A percentile compares a stretch with the other conserved stretches of the same genome.
Conservation (phyloP, 768 basidiomycete genomes). For the Lentinula lateritia region DNA sequence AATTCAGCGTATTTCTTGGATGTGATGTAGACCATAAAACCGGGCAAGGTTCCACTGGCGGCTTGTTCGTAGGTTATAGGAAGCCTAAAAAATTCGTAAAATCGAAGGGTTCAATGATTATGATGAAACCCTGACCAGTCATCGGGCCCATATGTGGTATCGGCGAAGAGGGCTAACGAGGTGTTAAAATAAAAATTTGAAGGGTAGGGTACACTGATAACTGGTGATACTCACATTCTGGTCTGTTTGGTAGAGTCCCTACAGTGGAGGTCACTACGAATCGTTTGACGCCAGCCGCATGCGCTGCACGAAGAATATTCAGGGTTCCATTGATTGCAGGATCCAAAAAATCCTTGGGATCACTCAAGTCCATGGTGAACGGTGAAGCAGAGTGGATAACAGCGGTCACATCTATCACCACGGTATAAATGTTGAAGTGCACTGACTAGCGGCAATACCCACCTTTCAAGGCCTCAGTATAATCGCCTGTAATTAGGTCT, state of each 20-base stretch:
- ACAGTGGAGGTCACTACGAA: conserved; percentile 16
- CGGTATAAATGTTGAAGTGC: background rate
- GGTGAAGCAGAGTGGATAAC: conserved; percentile 11
- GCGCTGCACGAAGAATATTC: conserved; percentile 17
- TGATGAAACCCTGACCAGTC: conserved; percentile 5
- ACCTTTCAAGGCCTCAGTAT: conserved; percentile 38
- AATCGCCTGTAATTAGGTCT: conserved; percentile 12
- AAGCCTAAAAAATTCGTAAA: conserved; percentile 9
- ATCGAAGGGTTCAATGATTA: background rate
- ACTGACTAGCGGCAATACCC: conserved; percentile 10
- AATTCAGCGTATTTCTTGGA: conserved; percentile 22
- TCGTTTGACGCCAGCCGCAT: conserved; percentile 14
- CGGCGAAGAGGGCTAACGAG: background rate
- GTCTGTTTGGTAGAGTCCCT: conserved; percentile 8
- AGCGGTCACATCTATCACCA: background rate
- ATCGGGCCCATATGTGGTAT: background rate
- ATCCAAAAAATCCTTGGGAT: conserved; percentile 16
- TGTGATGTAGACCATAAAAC: conserved; percentile 15
- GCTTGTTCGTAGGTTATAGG: conserved; percentile 14
- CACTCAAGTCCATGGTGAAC: conserved; percentile 6
- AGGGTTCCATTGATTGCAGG: conserved; percentile 17
- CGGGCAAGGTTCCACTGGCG: conserved; percentile 4
- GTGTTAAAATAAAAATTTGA: too few species aligned
- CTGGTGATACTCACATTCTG: background rate
- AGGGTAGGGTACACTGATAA: too few species aligned